A percentile compares a stretch with the other conserved stretches of the same genome.
These are phyloP conservation scores for Trichoderma guizhouense DNA, from an alignment of 2,329 filamentous ascomycete genomes.

Conservation along the genomic window DNA sequence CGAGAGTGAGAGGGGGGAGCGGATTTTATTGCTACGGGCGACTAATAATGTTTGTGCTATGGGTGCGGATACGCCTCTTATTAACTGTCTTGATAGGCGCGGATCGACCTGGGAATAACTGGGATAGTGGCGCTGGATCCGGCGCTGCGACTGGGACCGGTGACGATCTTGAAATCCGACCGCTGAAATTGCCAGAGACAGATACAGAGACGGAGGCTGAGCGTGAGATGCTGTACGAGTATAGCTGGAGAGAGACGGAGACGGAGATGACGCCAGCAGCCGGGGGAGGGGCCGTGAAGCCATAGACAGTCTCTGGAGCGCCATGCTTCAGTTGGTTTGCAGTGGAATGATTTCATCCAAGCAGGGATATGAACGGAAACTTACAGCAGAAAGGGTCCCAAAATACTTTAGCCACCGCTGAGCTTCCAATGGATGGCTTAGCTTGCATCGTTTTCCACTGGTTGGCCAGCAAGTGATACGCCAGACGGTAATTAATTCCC, in stretches of 20 bases:
- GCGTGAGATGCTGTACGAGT: not conserved
- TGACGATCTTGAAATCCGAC: slow-evolving; percentile 10
- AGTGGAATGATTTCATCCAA: not conserved
- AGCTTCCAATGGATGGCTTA: not conserved
- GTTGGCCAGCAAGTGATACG: not conserved
- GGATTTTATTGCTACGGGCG: slow-evolving; percentile 16
- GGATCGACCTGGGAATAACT: slow-evolving; percentile 6
- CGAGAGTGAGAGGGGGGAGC: slow-evolving; percentile 4
- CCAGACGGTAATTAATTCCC: not conserved
- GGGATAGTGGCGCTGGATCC: not conserved
- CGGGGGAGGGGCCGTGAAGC: slow-evolving; percentile 10
- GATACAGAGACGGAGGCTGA: not conserved
- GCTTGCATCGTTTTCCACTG: not conserved
- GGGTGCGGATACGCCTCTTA: slow-evolving; percentile 11
- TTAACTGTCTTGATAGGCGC: slow-evolving; percentile 16
- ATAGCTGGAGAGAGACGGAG: not conserved
- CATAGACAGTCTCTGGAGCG: not conserved
- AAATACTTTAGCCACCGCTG: not conserved
- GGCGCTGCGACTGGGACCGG: not conserved
- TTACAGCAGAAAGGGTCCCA: not conserved
- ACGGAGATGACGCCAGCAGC: not conserved
- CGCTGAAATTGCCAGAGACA: not conserved
- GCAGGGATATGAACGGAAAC: not conserved
- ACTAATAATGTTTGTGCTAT: not conserved
- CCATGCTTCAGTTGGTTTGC: not conserved